Evolutionary conservation across 2,329 filamentous ascomycete genomes (phyloP).

Genomic region (Botrytis galanthina): DNA sequence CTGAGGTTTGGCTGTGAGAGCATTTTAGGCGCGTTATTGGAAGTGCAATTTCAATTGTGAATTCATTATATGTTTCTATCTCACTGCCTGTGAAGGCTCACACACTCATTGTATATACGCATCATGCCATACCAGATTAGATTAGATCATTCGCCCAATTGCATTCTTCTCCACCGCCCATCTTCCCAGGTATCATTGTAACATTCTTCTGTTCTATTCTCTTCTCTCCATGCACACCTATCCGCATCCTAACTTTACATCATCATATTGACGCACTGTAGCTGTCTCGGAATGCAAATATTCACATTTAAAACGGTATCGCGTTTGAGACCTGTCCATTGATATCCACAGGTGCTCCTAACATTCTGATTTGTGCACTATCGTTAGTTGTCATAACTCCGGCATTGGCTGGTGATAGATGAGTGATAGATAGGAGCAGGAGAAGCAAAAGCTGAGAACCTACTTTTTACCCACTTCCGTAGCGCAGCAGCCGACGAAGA

Average conservation of each 20-base stretch:
- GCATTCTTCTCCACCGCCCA: background rate
- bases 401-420: background rate
- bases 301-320: conserved; percentile 45
- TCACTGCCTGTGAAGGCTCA: background rate
- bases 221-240: background rate
- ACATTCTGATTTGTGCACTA: conserved; percentile 42
- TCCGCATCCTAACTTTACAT: background rate
- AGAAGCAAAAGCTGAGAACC: conserved; percentile 26
- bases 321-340: conserved; percentile 50
- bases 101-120: background rate
- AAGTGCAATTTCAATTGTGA: background rate
- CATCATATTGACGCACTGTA: conserved; percentile 37
- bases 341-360: conserved; percentile 51
- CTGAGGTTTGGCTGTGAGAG: background rate
- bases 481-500: conserved; percentile 56
- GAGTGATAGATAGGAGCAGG: background rate
- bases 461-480: conserved; percentile 54
- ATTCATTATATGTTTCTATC: background rate
- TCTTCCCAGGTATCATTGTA: background rate
- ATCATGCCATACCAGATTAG: background rate
- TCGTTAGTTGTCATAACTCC: background rate
- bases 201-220: background rate
- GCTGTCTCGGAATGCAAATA: conserved; percentile 33
- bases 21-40: background rate
- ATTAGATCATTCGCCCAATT: background rate